Base-by-base conservation (phyloP, 176 grass and related monocot genomes). In the Oryza meyeriana region DNA sequence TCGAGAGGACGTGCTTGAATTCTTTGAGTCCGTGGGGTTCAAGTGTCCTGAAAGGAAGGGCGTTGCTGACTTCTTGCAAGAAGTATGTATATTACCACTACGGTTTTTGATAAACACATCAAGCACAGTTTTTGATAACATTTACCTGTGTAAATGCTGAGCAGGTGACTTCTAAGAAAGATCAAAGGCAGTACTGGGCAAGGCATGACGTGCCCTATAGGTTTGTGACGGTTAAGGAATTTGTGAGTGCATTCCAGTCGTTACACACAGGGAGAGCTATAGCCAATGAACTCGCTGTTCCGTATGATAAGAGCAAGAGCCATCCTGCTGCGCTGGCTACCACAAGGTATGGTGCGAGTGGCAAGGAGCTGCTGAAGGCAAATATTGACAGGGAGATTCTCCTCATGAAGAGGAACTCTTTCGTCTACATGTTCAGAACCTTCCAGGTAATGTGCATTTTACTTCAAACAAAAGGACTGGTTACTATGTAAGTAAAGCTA, bases 341-440 rank as follows among this genome's bases (percentile, higher is more conserved):
- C 29, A 84, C 86, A 0, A 93, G 79, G 86, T 98, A 91, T 40
- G 95, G 95, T 0, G 86, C 87, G 18, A 78, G 82, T 81, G 64
- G 80, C 52, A 94, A 36, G 76, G 90, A 98, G 50, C 71, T 98
- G 26, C 42, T 98, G 5, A 98, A 91, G 76, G 92, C 95, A 71
- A 92, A 93, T 55, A 87, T 95, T 67, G 85, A 86, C 41, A 74
- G 92, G 47, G 90, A 98, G 76, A 69, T 94, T 61, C 88, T 98
- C 45, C 90, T 98, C 18, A 94, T 98, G 95, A 98, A 95, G 76
- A 93, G 95, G 85, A 95, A 98, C 69, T 98, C 92, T 35, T 98
- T 98, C 29, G 90, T 98, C 72, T 98, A 98, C 61, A 72, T 98
- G 10, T 98, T 98, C 69, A 93, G 90, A 86, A 66, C 55, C 40